These are phyloP conservation scores for Arthrobotrys musiformis DNA, from an alignment of 2,329 filamentous ascomycete species.

Conservation along the genomic window DNA sequence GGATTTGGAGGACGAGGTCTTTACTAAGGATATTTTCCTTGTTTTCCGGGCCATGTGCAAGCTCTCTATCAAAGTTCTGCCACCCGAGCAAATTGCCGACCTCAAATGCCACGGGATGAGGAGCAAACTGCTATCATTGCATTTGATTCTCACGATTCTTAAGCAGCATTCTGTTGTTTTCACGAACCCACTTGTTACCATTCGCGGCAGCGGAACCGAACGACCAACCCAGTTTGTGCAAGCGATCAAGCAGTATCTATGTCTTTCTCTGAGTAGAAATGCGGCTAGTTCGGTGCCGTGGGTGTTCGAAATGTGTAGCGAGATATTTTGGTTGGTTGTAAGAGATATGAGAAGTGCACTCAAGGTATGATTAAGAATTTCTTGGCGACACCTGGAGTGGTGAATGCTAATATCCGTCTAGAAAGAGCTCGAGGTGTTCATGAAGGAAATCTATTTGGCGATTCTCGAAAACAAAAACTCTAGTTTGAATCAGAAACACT, in stretches of 20 bases:
- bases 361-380: slow-evolving; percentile 72
- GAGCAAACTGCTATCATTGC: slow-evolving; percentile 92
- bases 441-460: slow-evolving; percentile 96
- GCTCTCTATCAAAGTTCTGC: slow-evolving; percentile 88
- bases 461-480: slow-evolving; percentile 89
- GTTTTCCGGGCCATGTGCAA: slow-evolving; percentile 98
- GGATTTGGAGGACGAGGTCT: slow-evolving; percentile 88
- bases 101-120: slow-evolving; percentile 95
- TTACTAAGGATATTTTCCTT: slow-evolving; percentile 94
- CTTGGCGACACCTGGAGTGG: not conserved
- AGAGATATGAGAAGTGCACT: slow-evolving; percentile 92
- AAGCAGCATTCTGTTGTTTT: slow-evolving; percentile 95
- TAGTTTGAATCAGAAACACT: slow-evolving; percentile 88
- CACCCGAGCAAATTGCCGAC: slow-evolving; percentile 91
- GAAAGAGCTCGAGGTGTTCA: slow-evolving; percentile 97
- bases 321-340: slow-evolving; percentile 98
- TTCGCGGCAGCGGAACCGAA: slow-evolving; percentile 89
- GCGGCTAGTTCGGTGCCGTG: slow-evolving; percentile 90
- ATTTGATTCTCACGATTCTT: slow-evolving; percentile 92
- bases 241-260: slow-evolving; percentile 95
- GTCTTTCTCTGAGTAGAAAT: slow-evolving; percentile 92
- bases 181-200: slow-evolving; percentile 88
- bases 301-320: slow-evolving; percentile 94
- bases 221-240: slow-evolving; percentile 87
- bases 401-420: slow-evolving; percentile 61